These are phyloP conservation scores for Phytopythium delawarense DNA, from an alignment of 352 stramenopile genomes.

Conservation along the genomic window DNA sequence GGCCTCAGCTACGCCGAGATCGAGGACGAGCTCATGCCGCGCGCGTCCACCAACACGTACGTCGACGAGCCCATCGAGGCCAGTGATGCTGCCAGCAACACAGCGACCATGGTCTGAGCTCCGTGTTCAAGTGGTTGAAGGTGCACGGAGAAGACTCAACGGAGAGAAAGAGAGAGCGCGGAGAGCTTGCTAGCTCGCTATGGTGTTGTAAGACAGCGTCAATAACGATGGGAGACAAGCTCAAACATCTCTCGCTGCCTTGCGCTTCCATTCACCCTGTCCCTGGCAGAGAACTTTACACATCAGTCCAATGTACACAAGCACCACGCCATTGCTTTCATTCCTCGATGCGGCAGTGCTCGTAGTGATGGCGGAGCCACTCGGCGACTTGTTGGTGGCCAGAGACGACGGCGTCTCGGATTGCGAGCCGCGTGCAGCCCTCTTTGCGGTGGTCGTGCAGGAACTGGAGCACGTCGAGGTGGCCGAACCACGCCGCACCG, in stretches of 20 bases:
- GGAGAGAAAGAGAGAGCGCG: neutral
- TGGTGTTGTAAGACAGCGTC: neutral
- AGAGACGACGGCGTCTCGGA: conserved; percentile 9
- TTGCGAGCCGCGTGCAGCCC: conserved; percentile 8
- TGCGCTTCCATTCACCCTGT: neutral
- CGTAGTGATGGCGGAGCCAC: conserved; percentile 7
- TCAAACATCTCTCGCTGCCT: neutral
- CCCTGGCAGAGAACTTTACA: neutral
- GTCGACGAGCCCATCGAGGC: neutral
- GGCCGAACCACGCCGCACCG: conserved; percentile 19
- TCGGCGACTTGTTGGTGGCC: conserved; percentile 7
- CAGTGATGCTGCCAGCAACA: neutral
- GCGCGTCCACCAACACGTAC: conserved; percentile 9
- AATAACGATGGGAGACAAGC: neutral
- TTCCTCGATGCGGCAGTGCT: neutral
- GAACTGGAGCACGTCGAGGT: conserved; percentile 20
- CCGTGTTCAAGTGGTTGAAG: neutral
- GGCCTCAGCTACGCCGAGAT: conserved; percentile 3
- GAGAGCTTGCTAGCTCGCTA: neutral
- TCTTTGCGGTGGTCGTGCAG: conserved; percentile 12
- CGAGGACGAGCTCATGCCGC: conserved; percentile 2
- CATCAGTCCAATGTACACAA: neutral
- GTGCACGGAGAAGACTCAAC: neutral
- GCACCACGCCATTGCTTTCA: neutral
- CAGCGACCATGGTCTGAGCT: neutral